Percentiles rank a stretch among this genome's conserved stretches.
Conservation (phyloP, 2,329 filamentous ascomycete species). For the Chalaropsis ovoidea region DNA sequence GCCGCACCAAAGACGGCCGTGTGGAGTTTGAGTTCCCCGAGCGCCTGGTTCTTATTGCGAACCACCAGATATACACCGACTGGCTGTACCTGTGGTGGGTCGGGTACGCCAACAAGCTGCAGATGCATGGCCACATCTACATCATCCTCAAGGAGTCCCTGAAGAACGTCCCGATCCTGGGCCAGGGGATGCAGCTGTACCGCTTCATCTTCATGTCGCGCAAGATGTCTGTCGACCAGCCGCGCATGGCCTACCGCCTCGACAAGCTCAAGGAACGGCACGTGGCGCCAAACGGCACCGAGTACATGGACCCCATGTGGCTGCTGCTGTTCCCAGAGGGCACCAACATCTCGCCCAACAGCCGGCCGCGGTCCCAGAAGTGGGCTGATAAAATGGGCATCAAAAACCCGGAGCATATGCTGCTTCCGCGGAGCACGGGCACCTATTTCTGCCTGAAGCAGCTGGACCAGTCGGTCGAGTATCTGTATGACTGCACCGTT, state of each 20-base stretch:
- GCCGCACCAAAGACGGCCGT: conserved; percentile 57
- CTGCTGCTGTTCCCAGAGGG: conserved; percentile 79
- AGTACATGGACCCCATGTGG: conserved; percentile 74
- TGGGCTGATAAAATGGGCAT: conserved; percentile 71
- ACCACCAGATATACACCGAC: conserved; percentile 86
- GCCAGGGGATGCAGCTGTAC: conserved; percentile 73
- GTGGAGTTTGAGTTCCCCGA: conserved; percentile 73
- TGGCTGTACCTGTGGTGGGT: conserved; percentile 94
- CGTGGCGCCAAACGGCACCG: conserved; percentile 43
- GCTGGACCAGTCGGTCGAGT: conserved; percentile 63
- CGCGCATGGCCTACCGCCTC: conserved; percentile 63
- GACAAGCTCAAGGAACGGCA: conserved; percentile 54
- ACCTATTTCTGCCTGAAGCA: conserved; percentile 70
- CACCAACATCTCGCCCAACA: conserved; percentile 66
- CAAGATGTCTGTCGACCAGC: conserved; percentile 72
- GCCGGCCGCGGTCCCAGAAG: conserved; percentile 56
- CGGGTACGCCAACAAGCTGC: conserved; percentile 64
- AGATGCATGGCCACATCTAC: conserved; percentile 76
- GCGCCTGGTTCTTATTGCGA: conserved; percentile 72
- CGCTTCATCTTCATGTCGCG: conserved; percentile 88
- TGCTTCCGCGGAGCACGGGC: conserved; percentile 72
- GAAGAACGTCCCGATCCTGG: conserved; percentile 69
- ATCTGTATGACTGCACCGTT: conserved; percentile 86
- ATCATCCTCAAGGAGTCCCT: conserved; percentile 85
- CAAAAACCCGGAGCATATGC: conserved; percentile 60